Percentiles rank a stretch among this genome's conserved stretches.
These are phyloP conservation scores for Coniella vitis DNA, from an alignment of 2,329 filamentous ascomycete species.

Conservation along the genomic window DNA sequence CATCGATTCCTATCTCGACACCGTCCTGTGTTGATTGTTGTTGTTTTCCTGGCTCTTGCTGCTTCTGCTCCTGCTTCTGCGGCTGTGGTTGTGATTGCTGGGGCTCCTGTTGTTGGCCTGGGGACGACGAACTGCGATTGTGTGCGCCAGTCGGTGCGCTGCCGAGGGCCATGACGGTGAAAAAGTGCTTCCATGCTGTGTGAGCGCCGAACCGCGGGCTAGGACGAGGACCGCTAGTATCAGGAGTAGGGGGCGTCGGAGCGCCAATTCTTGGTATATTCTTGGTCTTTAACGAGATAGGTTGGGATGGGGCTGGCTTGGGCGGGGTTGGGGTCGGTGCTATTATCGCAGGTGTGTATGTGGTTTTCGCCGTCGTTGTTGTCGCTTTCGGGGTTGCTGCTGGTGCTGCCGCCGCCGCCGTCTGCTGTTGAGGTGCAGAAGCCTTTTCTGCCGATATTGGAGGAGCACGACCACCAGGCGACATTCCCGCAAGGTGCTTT, in stretches of 20 bases:
- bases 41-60: neutral
- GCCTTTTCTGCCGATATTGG: neutral
- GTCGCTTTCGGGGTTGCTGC: too few relatives aligned
- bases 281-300: neutral
- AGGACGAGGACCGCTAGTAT: slow-evolving; percentile 7
- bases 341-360: too few relatives aligned
- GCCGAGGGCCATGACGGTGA: slow-evolving; percentile 14
- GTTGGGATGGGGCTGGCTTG: too few relatives aligned
- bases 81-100: neutral
- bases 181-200: slow-evolving; percentile 17
- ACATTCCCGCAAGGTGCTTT: slow-evolving; percentile 11
- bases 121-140: slow-evolving; percentile 2
- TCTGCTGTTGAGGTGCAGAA: neutral
- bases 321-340: too few relatives aligned
- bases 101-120: neutral
- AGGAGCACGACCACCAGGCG: slow-evolving; percentile 5
- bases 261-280: slow-evolving; percentile 1
- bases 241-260: slow-evolving; percentile 3
- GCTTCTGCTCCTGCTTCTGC: neutral
- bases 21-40: neutral
- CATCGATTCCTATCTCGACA: too few relatives aligned
- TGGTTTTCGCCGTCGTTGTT: too few relatives aligned
- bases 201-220: slow-evolving; percentile 14
- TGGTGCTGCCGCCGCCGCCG: too few relatives aligned
- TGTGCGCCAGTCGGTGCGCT: slow-evolving; percentile 6